Conservation (phyloP, 768 basidiomycete species). For the Pholiota molesta region DNA sequence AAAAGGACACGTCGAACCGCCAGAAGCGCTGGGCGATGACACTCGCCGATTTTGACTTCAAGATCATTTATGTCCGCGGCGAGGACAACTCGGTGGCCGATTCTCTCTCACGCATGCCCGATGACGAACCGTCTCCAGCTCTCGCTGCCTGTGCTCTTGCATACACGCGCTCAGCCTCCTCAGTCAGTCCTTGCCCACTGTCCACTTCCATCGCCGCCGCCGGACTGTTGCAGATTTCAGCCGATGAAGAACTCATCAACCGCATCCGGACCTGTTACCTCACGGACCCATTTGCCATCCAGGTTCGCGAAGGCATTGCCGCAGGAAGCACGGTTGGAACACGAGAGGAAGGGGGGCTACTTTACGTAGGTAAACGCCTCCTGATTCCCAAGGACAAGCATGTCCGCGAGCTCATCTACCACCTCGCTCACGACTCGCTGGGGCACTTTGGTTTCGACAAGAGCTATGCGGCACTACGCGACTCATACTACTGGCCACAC, state of each 20-base stretch:
- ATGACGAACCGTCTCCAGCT: neutral
- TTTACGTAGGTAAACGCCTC: neutral
- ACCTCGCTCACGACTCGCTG: constrained; percentile 11
- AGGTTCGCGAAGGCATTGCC: neutral
- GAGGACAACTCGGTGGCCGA: constrained; percentile 38
- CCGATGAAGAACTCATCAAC: neutral
- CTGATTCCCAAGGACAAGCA: neutral
- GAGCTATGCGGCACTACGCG: constrained; percentile 22
- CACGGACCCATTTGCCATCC: neutral
- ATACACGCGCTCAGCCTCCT: neutral
- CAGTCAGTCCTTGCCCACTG: neutral
- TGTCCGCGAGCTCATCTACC: neutral
- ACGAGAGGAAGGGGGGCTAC: neutral
- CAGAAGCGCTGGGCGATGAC: constrained; percentile 37
- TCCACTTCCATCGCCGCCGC: neutral
- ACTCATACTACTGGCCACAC: constrained; percentile 36
- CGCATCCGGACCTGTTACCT: constrained; percentile 1
- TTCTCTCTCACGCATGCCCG: constrained; percentile 32
- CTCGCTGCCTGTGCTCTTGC: constrained; percentile 8
- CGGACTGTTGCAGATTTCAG: neutral
- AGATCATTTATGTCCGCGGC: constrained; percentile 37
- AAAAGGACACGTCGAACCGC: constrained; percentile 30
- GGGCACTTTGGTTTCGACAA: constrained; percentile 42
- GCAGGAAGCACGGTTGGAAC: neutral
- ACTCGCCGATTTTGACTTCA: constrained; percentile 36